Conservation (phyloP, 2,329 filamentous ascomycete species). For the Fusarium sororula region DNA sequence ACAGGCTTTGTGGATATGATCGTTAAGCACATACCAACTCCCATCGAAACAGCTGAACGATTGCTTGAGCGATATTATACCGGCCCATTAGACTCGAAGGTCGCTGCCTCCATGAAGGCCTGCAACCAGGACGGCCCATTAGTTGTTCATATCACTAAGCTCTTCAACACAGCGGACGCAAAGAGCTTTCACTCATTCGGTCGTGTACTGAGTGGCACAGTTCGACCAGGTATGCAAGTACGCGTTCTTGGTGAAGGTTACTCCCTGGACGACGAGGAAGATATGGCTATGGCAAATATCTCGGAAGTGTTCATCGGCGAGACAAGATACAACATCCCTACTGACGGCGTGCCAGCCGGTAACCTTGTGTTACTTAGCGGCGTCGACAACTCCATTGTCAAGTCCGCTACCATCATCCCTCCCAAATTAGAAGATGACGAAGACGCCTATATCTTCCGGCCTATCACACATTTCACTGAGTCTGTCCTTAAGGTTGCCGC, state of each 20-base stretch:
- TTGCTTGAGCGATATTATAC: slow-evolving; percentile 91
- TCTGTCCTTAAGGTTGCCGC: slow-evolving; percentile 98
- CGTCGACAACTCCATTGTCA: slow-evolving; percentile 97
- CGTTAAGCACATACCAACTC: slow-evolving; percentile 87
- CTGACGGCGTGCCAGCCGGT: slow-evolving; percentile 90
- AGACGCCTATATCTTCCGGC: slow-evolving; percentile 94
- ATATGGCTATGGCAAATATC: slow-evolving; percentile 90
- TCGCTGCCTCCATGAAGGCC: slow-evolving; percentile 79
- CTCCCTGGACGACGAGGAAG: slow-evolving; percentile 96
- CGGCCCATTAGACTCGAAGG: slow-evolving; percentile 83
- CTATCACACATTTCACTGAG: slow-evolving; percentile 93
- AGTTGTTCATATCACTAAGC: slow-evolving; percentile 90
- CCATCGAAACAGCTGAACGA: slow-evolving; percentile 77
- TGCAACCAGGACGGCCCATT: slow-evolving; percentile 92
- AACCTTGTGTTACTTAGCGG: slow-evolving; percentile 93
- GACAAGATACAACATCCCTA: slow-evolving; percentile 90
- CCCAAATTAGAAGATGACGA: slow-evolving; percentile 84
- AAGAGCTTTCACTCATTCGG: slow-evolving; percentile 90
- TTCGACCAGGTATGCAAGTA: slow-evolving; percentile 81
- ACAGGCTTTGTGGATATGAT: slow-evolving; percentile 97
- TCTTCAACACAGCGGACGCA: slow-evolving; percentile 92
- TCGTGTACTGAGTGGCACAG: slow-evolving; percentile 91
- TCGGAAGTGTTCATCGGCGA: slow-evolving; percentile 89
- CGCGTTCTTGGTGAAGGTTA: slow-evolving; percentile 95
- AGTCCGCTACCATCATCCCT: slow-evolving; percentile 90